Evolutionary conservation across 495 filamentous ascomycete genomes (phyloP), one percentile per base, ranked within the genome.

Genomic region (Evernia prunastri): DNA sequence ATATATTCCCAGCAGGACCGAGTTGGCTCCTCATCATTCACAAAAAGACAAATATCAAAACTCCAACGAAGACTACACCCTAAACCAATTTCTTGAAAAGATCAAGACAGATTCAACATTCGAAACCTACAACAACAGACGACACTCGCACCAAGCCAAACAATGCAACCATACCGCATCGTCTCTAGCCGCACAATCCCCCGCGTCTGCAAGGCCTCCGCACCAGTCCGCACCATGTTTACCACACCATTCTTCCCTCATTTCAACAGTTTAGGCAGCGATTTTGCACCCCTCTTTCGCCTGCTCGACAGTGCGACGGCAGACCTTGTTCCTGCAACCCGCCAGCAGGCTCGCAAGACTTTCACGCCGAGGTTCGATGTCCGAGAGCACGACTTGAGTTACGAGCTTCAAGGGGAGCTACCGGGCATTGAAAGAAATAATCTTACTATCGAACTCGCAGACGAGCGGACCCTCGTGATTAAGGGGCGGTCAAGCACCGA

Each of bases 381-480:
- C 54, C 81, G 82, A 63, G 91, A 96, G 75, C 74, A 79, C 3
- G 77, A 81, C 49, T 71, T 84, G 18, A 72, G 72, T 68, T 97
- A 93, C 74, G 82, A 92, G 69, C 86, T 97, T 3, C 85, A 94
- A 69, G 92, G 91, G 69, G 93, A 96, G 74, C 82, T 96, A 0
- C 91, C 93, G 0, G 93, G 93, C 45, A 80, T 92, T 56, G 82
- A 89, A 57, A 88, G 90, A 71, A 83, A 87, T 63, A 80, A 95
- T 69, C 75, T 96, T 66, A 77, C 84, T 59, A 89, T 96, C 69
- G 90, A 96, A 74, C 96, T 96, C 80, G 84, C 83, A 58, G 92
- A 96, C 71, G 75, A 80, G 7, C 81, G 89, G 58, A 96, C 89
- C 18, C 77, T 97, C 7, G 79, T 85, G 57, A 82, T 96, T 72